Evolutionary conservation across 1,284 basidiomycete species (phyloP).

Genomic region (Phellinidium pouzarii): DNA sequence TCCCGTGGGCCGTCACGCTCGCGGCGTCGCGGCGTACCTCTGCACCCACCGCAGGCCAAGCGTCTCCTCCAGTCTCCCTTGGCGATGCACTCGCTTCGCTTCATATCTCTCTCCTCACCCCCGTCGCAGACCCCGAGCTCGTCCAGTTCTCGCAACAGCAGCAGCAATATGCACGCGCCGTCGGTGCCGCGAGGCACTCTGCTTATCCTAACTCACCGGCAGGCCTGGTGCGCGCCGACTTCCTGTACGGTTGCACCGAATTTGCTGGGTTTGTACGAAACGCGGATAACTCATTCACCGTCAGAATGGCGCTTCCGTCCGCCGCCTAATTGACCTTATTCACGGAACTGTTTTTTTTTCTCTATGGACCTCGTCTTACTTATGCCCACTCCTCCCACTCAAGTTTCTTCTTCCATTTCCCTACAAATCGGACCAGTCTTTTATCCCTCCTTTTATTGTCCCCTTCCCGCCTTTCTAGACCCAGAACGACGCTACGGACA

Average conservation of each 20-base stretch:
- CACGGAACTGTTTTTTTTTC: background rate
- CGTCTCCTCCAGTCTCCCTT: conserved; percentile 1
- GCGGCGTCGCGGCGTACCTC: conserved; percentile 11
- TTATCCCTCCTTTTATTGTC: background rate
- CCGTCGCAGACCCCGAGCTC: conserved; percentile 10
- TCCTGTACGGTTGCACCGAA: conserved; percentile 8
- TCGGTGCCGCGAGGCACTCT: background rate
- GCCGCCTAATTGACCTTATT: background rate
- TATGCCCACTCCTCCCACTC: background rate
- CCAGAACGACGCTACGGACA: background rate
- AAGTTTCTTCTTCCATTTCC: background rate
- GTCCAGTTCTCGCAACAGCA: background rate
- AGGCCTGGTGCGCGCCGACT: conserved; percentile 11
- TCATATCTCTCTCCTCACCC: conserved; percentile 1
- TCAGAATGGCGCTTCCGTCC: conserved; percentile 3
- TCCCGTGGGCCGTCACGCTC: conserved; percentile 8
- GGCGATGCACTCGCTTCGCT: conserved; percentile 12
- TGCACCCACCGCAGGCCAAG: conserved; percentile 1
- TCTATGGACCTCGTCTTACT: background rate
- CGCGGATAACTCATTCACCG: conserved; percentile 10
- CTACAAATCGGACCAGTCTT: background rate
- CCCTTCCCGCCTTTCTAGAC: background rate
- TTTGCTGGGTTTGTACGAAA: conserved; percentile 12
- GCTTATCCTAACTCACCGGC: background rate
- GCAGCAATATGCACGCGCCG: background rate